Conservation (phyloP, 2,329 filamentous ascomycete species). For the Lasiodiplodia citricola region DNA sequence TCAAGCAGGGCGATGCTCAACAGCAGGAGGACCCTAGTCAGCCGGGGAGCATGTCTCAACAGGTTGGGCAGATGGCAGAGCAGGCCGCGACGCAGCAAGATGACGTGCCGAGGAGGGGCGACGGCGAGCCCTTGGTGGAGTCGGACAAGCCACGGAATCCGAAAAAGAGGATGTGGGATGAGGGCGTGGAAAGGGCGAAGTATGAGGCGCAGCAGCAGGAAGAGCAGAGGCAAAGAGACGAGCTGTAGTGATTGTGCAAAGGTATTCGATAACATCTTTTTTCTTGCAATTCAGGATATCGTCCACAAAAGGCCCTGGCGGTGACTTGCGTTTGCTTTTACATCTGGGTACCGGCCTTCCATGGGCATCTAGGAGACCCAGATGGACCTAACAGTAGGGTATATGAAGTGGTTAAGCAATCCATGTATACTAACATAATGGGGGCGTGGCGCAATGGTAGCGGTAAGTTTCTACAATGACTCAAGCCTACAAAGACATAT, state of each 20-base stretch:
- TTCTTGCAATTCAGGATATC: too few species aligned
- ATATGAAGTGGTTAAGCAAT: background rate
- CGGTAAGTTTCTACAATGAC: background rate
- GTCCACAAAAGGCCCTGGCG: background rate
- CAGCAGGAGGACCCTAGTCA: conserved; percentile 41
- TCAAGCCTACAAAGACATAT: background rate
- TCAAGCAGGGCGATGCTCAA: conserved; percentile 38
- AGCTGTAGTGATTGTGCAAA: conserved; percentile 31
- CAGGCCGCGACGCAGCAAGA: conserved; percentile 19
- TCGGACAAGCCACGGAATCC: conserved; percentile 55
- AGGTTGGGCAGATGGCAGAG: conserved; percentile 53
- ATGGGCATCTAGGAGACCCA: background rate
- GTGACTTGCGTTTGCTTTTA: background rate
- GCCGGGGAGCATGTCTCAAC: conserved; percentile 44
- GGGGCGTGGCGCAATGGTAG: conserved; percentile 22
- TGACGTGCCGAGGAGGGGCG: conserved; percentile 46
- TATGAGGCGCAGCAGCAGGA: conserved; percentile 34
- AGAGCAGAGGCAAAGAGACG: conserved; percentile 35
- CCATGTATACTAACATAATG: background rate
- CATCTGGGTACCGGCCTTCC: background rate
- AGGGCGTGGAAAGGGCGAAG: conserved; percentile 44
- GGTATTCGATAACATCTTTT: background rate
- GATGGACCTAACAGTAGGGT: background rate
- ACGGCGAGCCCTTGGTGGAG: conserved; percentile 53
- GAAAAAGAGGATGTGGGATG: conserved; percentile 68